These are phyloP conservation scores for Hippophae rhamnoides DNA, from an alignment of 306 rosid species.

Conservation along the genomic window DNA sequence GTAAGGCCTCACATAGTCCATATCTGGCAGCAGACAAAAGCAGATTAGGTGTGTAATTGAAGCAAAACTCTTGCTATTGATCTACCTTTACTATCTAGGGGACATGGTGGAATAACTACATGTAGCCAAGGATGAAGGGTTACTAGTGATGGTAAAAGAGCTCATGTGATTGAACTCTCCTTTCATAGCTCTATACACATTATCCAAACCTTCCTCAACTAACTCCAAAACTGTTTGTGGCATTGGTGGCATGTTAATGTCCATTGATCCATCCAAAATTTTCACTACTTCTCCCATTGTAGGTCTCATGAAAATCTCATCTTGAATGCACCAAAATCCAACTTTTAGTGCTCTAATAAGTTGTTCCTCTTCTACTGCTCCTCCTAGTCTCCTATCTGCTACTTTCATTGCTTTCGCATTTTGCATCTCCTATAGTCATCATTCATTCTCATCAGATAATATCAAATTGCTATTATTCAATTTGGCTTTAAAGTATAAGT, in stretches of 20 bases:
- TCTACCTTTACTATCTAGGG: constrained; percentile 49
- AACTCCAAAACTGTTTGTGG: constrained; percentile 82
- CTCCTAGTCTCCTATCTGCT: constrained; percentile 65
- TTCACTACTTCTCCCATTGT: constrained; percentile 92
- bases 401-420: constrained; percentile 52
- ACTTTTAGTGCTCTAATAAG: constrained; percentile 54
- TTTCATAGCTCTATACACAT: constrained; percentile 78
- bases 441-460: constrained; percentile 1
- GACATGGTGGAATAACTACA: constrained; percentile 84
- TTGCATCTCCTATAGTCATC: constrained; percentile 45
- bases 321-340: constrained; percentile 96
- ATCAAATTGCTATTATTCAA: not conserved
- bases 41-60: not conserved
- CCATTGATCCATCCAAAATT: constrained; percentile 64
- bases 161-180: constrained; percentile 64
- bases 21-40: not conserved
- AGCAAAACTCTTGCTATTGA: not conserved
- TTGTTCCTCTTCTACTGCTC: constrained; percentile 73
- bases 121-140: constrained; percentile 74
- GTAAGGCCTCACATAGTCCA: not conserved
- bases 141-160: constrained; percentile 68
- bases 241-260: constrained; percentile 72
- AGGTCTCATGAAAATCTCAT: constrained; percentile 71
- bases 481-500: too few species aligned
- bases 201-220: constrained; percentile 75